Percentiles rank a stretch among this genome's conserved stretches.
Conservation (phyloP, 2,329 filamentous ascomycete species). For the Trichoderma aggressivum region DNA sequence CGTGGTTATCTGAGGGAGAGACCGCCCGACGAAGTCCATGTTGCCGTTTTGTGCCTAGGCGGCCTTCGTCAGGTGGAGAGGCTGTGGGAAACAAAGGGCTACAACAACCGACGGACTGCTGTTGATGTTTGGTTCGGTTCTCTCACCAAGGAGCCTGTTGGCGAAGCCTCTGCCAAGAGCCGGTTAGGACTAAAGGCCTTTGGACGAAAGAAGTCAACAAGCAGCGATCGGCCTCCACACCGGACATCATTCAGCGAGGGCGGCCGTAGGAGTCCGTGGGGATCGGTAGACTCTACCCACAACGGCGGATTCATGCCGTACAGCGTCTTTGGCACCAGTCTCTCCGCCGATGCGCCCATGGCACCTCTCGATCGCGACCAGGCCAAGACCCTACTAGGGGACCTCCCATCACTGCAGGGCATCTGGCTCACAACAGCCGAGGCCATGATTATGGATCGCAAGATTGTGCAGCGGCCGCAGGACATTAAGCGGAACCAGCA, state of each 20-base stretch:
- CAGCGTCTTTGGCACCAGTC: conserved; percentile 56
- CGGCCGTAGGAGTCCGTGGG: conserved; percentile 28
- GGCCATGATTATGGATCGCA: conserved; percentile 56
- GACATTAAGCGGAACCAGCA: conserved; percentile 63
- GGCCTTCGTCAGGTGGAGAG: conserved; percentile 61
- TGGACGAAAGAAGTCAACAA: conserved; percentile 56
- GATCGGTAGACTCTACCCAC: conserved; percentile 31
- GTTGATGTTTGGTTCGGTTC: conserved; percentile 59
- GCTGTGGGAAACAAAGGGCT: conserved; percentile 65
- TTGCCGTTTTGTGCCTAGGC: conserved; percentile 57
- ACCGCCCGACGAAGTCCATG: conserved; percentile 60
- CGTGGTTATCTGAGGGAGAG: conserved; percentile 62
- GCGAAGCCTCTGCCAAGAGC: conserved; percentile 45
- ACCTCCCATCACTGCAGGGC: conserved; percentile 56
- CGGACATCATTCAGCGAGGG: conserved; percentile 27
- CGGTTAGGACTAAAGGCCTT: conserved; percentile 52
- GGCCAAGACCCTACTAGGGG: conserved; percentile 48
- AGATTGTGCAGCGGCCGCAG: conserved; percentile 54
- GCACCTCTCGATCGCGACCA: conserved; percentile 49
- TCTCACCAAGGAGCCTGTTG: conserved; percentile 43
- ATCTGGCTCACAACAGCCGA: conserved; percentile 64
- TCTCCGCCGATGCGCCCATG: conserved; percentile 63
- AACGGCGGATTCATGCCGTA: conserved; percentile 34
- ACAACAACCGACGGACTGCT: conserved; percentile 55
- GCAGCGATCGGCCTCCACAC: conserved; percentile 24